Evolutionary conservation across 2,329 filamentous ascomycete genomes (phyloP), one percentile per base, ranked within the genome.

Genomic region (Apiospora arundinis): DNA sequence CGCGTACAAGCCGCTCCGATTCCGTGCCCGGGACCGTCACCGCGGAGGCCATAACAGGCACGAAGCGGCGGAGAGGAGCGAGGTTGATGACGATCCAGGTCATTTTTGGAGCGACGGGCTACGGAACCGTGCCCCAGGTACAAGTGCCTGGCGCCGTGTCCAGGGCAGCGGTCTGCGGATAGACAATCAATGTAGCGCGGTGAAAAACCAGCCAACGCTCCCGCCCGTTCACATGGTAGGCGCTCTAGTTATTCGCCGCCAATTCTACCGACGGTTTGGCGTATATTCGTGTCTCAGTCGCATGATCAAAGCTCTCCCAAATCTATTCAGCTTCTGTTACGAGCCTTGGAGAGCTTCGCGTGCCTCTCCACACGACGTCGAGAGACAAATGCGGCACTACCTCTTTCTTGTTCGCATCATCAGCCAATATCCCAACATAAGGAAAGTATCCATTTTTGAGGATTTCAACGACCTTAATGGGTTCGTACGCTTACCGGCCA

Each of bases 231-330:
- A n/a, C 21, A 45, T 67, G 3, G 63, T 67, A 1, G 8, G 42
- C n/a, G 16, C n/a, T 21, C 28, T 45, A 21, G 4, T 67, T n/a
- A 67, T 67, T 37, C 63, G 63, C 16, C 63, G 63, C n/a, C 63
- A 67, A 21, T 67, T 67, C 25, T 67, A 67, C n/a, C 63, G 63
- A 14, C 63, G 42, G 11, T 67, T n/a, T n/a, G n/a, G n/a, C n/a
- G n/a, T n/a, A n/a, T n/a, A n/a, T n/a, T n/a, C n/a, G n/a, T n/a
- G 37, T 28, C 63, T 67, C n/a, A 23, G 25, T n/a, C 37, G n/a
- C 37, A 25, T 67, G 37, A 4, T 67, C 23, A n/a, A 4, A 2
- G 37, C 63, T 2, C 42, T 67, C 0, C 63, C 37, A 9, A 67
- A 67, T 18, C n/a, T 67, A 11, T 2, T 1, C 11, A 18, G 4